Percentiles rank a stretch among this genome's conserved stretches.
Evolutionary conservation across 768 basidiomycete genomes (phyloP).

Genomic region (Tylopilus sp.): DNA sequence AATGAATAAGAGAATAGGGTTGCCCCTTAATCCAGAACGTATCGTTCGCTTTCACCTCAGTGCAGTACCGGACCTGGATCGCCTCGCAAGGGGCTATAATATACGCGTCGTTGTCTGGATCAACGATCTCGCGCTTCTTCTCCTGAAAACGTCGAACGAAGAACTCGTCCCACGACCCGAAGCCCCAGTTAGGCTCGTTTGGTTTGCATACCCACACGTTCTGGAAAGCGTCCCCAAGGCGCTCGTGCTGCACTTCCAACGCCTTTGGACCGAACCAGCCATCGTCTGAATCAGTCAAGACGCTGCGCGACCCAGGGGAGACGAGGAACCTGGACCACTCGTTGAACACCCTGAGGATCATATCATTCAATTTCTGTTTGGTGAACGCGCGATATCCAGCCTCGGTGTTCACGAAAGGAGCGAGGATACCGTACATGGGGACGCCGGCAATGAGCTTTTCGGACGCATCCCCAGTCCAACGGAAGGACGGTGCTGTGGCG

Average conservation of each 20-base stretch:
- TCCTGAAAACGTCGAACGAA: slow-evolving; percentile 37
- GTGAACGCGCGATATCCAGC: slow-evolving; percentile 24
- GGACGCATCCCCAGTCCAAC: too few species aligned
- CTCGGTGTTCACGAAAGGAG: slow-evolving; percentile 19
- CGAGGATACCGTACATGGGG: slow-evolving; percentile 19
- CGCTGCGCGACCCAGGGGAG: not conserved
- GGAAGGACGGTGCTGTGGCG: slow-evolving; percentile 23
- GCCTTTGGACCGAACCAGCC: not conserved
- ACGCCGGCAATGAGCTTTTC: too few species aligned
- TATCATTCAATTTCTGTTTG: slow-evolving; percentile 41
- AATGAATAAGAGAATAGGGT: slow-evolving; percentile 56
- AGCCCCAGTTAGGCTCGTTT: slow-evolving; percentile 41
- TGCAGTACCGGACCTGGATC: slow-evolving; percentile 39
- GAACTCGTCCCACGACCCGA: slow-evolving; percentile 51
- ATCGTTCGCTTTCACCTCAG: slow-evolving; percentile 39
- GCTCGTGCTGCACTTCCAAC: not conserved
- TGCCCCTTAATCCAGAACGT: slow-evolving; percentile 61
- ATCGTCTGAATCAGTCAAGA: not conserved
- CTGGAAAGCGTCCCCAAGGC: slow-evolving; percentile 30
- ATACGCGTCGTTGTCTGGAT: slow-evolving; percentile 23
- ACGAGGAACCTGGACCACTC: slow-evolving; percentile 42
- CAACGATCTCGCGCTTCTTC: slow-evolving; percentile 38
- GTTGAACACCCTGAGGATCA: slow-evolving; percentile 47
- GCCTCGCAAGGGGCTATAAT: slow-evolving; percentile 56
- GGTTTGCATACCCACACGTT: not conserved